These are phyloP conservation scores for Sorghum bicolor DNA, from an alignment of 176 grass and related monocot genomes.

Conservation along the genomic window DNA sequence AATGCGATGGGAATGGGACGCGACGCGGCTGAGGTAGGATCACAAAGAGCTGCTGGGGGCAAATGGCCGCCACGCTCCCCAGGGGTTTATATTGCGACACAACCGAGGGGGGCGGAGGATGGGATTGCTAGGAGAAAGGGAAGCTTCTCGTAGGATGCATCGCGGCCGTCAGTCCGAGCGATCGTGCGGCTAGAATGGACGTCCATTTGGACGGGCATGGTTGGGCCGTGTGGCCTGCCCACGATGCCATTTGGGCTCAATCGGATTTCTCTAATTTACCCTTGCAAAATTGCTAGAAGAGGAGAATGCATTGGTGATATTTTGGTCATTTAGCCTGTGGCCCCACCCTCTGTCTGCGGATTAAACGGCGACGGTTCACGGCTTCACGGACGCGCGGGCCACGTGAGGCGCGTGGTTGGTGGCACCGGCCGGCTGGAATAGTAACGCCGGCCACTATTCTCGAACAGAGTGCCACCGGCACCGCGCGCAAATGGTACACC, in stretches of 20 bases:
- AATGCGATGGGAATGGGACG: background rate
- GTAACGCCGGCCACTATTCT: background rate
- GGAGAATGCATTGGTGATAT: background rate
- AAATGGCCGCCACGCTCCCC: slow-evolving; percentile 32
- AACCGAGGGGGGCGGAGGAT: background rate
- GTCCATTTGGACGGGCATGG: slow-evolving; percentile 27
- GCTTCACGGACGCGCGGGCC: background rate
- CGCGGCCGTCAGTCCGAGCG: background rate
- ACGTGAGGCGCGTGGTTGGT: background rate
- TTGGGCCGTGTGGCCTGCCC: background rate
- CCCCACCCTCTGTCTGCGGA: background rate
- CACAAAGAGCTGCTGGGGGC: background rate
- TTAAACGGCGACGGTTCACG: slow-evolving; percentile 23
- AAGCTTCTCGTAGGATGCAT: slow-evolving; percentile 43
- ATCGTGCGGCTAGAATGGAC: background rate
- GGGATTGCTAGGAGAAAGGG: background rate
- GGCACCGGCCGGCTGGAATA: background rate
- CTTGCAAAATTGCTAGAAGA: background rate
- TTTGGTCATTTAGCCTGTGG: background rate
- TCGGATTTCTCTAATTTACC: background rate
- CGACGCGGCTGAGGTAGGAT: background rate
- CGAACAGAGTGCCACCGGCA: slow-evolving; percentile 4
- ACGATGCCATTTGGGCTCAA: background rate
- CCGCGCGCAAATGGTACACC: background rate
- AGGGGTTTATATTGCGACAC: slow-evolving; percentile 18